Evolutionary conservation across 495 filamentous ascomycete species (phyloP).

Genomic region (Tuber umbilicatum): DNA sequence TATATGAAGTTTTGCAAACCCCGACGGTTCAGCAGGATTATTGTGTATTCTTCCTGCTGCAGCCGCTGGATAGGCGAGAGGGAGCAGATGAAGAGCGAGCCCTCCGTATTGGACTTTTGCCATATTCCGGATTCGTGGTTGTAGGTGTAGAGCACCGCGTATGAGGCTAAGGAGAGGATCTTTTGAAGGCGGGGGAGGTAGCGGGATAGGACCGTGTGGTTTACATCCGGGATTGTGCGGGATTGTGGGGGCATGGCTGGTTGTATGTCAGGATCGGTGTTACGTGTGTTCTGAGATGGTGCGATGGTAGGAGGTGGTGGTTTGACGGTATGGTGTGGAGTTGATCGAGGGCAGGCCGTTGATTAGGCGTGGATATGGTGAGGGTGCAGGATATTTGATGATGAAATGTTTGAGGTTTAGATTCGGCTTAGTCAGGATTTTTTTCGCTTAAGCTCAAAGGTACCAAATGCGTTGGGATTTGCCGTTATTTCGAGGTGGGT

Average conservation of each 20-base stretch:
- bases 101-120: constrained; percentile 32
- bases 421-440: constrained; percentile 12
- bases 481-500: not conserved
- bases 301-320: not conserved
- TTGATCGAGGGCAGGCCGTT: not conserved
- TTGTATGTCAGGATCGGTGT: not conserved
- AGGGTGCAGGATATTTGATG: not conserved
- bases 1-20: constrained; percentile 43
- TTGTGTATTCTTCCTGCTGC: constrained; percentile 51
- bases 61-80: constrained; percentile 54
- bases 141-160: constrained; percentile 38
- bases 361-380: not conserved
- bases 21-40: constrained; percentile 43
- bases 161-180: constrained; percentile 36
- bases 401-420: not conserved
- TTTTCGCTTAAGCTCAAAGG: not conserved
- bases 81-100: constrained; percentile 32
- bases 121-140: constrained; percentile 22
- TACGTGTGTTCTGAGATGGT: not conserved
- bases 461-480: not conserved
- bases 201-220: constrained; percentile 36
- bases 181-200: constrained; percentile 34
- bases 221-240: constrained; percentile 29
- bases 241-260: constrained; percentile 18
- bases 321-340: not conserved